Conservation (phyloP, 495 filamentous ascomycete species). For the Hypoxylon trugodes region DNA sequence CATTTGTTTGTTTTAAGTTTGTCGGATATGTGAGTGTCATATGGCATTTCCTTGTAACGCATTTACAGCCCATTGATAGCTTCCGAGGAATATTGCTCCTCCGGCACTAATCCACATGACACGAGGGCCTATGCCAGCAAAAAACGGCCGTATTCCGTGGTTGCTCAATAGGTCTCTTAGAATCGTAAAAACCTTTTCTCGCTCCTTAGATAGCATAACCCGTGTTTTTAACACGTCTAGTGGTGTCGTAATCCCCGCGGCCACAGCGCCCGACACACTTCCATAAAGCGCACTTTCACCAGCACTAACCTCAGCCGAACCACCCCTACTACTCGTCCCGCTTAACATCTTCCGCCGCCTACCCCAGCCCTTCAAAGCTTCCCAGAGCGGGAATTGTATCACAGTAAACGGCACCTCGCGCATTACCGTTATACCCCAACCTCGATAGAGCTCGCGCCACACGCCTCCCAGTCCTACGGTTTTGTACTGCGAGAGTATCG, state of each 20-base stretch:
- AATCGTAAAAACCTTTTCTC: constrained; percentile 65
- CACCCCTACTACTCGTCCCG: background rate
- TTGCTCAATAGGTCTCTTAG: constrained; percentile 72
- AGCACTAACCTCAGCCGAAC: constrained; percentile 63
- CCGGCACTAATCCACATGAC: constrained; percentile 94
- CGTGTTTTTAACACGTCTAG: constrained; percentile 96
- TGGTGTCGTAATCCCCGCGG: constrained; percentile 90
- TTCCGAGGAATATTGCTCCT: constrained; percentile 93
- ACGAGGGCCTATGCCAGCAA: constrained; percentile 86
- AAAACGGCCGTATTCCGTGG: constrained; percentile 79
- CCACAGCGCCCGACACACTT: constrained; percentile 81
- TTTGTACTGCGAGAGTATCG: constrained; percentile 67
- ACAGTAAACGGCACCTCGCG: constrained; percentile 97
- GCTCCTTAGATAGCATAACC: constrained; percentile 82
- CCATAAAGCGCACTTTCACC: constrained; percentile 88
- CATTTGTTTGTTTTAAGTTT: constrained; percentile 1
- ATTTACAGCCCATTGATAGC: constrained; percentile 91
- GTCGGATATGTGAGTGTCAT: constrained; percentile 15
- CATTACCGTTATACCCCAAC: constrained; percentile 89
- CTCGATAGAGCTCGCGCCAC: constrained; percentile 85
- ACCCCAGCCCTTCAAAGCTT: constrained; percentile 76
- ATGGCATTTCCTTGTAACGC: constrained; percentile 59
- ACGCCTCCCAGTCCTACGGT: constrained; percentile 63
- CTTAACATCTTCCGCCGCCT: constrained; percentile 45
- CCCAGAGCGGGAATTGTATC: constrained; percentile 97